Evolutionary conservation across 495 filamentous ascomycete genomes (phyloP).

Genomic region (Neurospora sp.): DNA sequence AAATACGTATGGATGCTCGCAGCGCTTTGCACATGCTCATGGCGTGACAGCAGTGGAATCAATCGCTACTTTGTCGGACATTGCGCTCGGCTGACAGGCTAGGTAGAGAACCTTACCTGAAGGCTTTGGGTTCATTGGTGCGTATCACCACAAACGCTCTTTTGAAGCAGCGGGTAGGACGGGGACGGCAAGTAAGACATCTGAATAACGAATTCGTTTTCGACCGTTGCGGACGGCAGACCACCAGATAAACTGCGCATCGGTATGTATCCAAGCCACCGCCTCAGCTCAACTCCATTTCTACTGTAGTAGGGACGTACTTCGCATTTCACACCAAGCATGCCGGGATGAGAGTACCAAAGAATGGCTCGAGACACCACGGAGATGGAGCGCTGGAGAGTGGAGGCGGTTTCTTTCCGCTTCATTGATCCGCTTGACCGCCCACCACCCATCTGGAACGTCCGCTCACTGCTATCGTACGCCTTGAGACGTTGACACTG

Average conservation of each 20-base stretch:
- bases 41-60: not conserved
- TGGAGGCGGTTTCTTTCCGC: conserved; percentile 7
- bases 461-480: not conserved
- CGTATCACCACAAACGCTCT: not conserved
- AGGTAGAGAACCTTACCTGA: not conserved
- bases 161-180: not conserved
- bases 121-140: not conserved
- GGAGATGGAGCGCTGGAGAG: not conserved
- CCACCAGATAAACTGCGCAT: not conserved
- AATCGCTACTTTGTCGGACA: not conserved
- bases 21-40: not conserved
- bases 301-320: not conserved
- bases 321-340: not conserved
- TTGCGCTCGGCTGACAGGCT: not conserved
- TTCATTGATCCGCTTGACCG: conserved; percentile 25
- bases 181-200: not conserved
- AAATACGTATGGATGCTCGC: not conserved
- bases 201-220: not conserved
- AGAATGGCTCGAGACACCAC: conserved; percentile 1
- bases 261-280: not conserved
- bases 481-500: not conserved
- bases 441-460: conserved; percentile 8
- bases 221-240: not conserved
- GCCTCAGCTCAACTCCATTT: not conserved
- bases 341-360: not conserved